Evolutionary conservation across 2,329 filamentous ascomycete genomes (phyloP).

Genomic region (Sporothrix protearum): DNA sequence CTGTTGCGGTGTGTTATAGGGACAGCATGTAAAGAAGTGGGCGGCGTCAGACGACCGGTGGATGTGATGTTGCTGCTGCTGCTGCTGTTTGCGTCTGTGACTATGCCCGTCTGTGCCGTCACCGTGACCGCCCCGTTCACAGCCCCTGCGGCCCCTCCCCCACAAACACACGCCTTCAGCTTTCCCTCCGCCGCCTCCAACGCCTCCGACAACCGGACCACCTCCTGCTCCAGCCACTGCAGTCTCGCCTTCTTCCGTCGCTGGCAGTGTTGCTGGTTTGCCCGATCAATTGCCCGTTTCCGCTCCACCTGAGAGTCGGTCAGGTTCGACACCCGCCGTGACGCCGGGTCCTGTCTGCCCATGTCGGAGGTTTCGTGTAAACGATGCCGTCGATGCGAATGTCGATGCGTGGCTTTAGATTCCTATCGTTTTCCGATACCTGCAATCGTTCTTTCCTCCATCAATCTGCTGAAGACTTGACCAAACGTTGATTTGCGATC

Average conservation of each 20-base stretch:
- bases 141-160: neutral
- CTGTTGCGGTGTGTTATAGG: neutral
- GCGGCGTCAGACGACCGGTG: neutral
- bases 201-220: constrained; percentile 22
- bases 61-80: neutral
- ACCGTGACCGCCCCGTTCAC: neutral
- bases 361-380: neutral
- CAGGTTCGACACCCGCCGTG: constrained; percentile 28
- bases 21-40: no score
- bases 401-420: no score
- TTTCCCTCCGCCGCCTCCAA: neutral
- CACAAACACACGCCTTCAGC: neutral
- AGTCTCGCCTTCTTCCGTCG: constrained; percentile 29
- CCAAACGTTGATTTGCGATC: neutral
- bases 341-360: constrained; percentile 19
- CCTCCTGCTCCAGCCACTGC: constrained; percentile 26
- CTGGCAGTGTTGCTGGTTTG: constrained; percentile 30
- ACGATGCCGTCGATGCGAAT: neutral
- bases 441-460: neutral
- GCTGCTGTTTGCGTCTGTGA: neutral
- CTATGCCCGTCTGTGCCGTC: neutral
- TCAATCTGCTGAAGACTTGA: neutral
- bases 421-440: no score
- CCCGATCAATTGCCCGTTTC: constrained; percentile 32
- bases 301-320: constrained; percentile 29